Base-by-base conservation (phyloP, 1,284 basidiomycete genomes). In the Trametes pubescens region DNA sequence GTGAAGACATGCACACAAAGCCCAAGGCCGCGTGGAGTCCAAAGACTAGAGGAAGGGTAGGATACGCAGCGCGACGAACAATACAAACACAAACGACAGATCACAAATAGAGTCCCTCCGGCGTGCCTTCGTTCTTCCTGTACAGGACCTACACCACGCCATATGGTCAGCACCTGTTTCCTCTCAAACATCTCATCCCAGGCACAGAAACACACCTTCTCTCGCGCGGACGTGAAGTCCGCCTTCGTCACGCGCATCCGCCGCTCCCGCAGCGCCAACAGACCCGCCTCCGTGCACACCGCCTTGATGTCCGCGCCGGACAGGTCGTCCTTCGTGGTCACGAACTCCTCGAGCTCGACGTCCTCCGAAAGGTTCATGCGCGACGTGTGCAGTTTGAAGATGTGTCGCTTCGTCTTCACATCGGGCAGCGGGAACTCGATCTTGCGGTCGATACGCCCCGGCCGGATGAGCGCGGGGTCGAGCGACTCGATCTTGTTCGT, bases 281-380 rank as follows among this genome's bases (percentile, higher is more conserved):
- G 78, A 73, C 98, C 98, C 21, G 98, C 98, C 78, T 99, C 98
- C 4, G 98, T 96, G 76, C 94, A 97, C 18, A 96, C 93, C 4
- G 96, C 96, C 82, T 99, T 99, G 85, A 99, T 99, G 75, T 99
- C 98, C 6, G 97, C 97, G 62, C 97, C 97, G 11, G 94, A 96
- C 18, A 98, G 81, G 73, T 99, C 97, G 74, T 99, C 98, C 80
- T 99, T 99, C 63, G 93, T 91, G 80, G 93, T 94, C 61, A 99
- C 90, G 73, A 95, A 95, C 80, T 99, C 96, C 76, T 99, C 98
- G 54, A 99, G 81, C 76, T 98, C 95, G 46, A 99, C 98, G 73
- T 99, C 98, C 55, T 91, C 87, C 60, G 84, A 83, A 51, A 99
- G 82, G 73, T 89, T 98, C 98, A 99, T 99, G 26, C 97, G 90